A percentile compares a stretch with the other conserved stretches of the same genome.
Conservation (phyloP, 805 yeast genomes). For the Kazachstania kunashirensis region DNA sequence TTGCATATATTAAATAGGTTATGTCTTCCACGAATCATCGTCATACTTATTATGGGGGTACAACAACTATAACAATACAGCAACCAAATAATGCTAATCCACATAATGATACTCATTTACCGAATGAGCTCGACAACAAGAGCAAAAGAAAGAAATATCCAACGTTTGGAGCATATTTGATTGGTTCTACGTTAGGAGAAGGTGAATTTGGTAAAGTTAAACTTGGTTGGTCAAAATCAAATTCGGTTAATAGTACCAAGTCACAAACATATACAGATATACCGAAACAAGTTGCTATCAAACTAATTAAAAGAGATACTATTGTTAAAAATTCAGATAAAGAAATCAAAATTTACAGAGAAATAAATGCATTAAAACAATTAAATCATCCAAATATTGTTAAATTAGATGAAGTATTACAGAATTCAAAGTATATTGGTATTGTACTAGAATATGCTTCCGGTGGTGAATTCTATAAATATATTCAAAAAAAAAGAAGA, state of each 20-base stretch:
- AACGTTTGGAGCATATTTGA: conserved; percentile 79
- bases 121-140: not conserved
- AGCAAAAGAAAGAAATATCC: conserved; percentile 36
- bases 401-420: conserved; percentile 82
- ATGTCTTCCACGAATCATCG: conserved; percentile 10
- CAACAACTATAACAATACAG: conserved; percentile 5
- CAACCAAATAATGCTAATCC: not conserved
- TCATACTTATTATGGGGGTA: conserved; percentile 28
- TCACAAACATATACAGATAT: conserved; percentile 11
- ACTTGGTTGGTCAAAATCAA: conserved; percentile 82
- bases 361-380: conserved; percentile 79
- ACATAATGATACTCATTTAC: not conserved
- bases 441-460: conserved; percentile 94
- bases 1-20: too few species aligned
- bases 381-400: conserved; percentile 92
- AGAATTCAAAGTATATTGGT: conserved; percentile 90
- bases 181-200: conserved; percentile 92
- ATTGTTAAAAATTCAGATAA: conserved; percentile 77
- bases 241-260: not conserved
- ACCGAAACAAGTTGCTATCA: conserved; percentile 85
- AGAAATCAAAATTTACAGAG: conserved; percentile 84
- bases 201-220: conserved; percentile 99
- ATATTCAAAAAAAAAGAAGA: conserved; percentile 75
- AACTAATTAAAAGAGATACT: conserved; percentile 78
- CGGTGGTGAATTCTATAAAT: conserved; percentile 94